A percentile compares a stretch with the other conserved stretches of the same genome.
These are phyloP conservation scores for Termitomyces sp. DNA, from an alignment of 768 basidiomycete species.

Conservation along the genomic window DNA sequence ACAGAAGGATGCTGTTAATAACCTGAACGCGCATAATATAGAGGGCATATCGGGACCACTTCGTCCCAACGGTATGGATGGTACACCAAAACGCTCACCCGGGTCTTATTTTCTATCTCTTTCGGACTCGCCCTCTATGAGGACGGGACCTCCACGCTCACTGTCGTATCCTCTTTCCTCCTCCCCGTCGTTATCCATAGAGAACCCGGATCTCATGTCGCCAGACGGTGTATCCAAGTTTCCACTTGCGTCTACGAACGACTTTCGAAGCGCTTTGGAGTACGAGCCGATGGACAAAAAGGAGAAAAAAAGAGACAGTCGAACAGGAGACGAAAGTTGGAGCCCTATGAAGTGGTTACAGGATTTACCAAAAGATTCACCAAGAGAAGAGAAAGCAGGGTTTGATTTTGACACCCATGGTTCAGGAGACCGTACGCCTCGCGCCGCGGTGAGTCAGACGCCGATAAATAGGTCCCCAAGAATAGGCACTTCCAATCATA, in stretches of 20 bases:
- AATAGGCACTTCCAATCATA: not conserved
- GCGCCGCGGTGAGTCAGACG: not conserved
- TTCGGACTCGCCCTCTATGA: conserved; percentile 49
- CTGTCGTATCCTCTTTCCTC: conserved; percentile 53
- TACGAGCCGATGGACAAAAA: conserved; percentile 45
- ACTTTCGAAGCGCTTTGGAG: conserved; percentile 64
- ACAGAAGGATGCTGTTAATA: not conserved
- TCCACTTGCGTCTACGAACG: conserved; percentile 17
- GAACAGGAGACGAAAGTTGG: conserved; percentile 45
- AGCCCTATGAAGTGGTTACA: conserved; percentile 50
- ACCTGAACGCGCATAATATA: not conserved
- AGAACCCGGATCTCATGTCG: conserved; percentile 17
- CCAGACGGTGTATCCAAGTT: conserved; percentile 23
- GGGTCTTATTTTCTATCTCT: conserved; percentile 20
- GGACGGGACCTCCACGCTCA: conserved; percentile 73
- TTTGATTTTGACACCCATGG: conserved; percentile 22
- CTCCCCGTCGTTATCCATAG: conserved; percentile 27
- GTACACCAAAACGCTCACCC: conserved; percentile 11
- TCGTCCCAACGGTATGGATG: not conserved
- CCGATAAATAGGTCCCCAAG: not conserved
- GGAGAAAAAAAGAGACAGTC: conserved; percentile 47
- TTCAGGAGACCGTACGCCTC: not conserved
- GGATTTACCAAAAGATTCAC: conserved; percentile 47
- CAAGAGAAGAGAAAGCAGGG: conserved; percentile 37
- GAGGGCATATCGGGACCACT: not conserved